A percentile compares a stretch with the other conserved stretches of the same genome.
Evolutionary conservation across 257 asterid species (phyloP).

Genomic region (Agastache rugosa): DNA sequence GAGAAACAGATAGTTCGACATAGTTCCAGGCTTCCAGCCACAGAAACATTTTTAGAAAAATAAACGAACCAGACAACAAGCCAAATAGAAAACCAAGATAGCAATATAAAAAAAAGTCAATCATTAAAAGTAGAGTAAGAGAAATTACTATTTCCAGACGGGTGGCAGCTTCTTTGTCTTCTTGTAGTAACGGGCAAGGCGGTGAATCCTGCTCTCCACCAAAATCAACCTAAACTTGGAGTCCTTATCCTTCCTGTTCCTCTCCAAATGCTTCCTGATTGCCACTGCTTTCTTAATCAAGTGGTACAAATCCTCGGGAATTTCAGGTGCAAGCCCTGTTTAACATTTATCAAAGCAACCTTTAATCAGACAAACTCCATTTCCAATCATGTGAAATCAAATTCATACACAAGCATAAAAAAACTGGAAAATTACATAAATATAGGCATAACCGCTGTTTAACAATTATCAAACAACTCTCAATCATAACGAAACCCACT

Average conservation of each 20-base stretch:
- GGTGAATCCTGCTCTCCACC: conserved; percentile 93
- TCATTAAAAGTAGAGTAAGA: not conserved
- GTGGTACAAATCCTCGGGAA: conserved; percentile 84
- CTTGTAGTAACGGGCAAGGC: conserved; percentile 96
- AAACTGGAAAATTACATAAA: not conserved
- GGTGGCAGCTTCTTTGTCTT: conserved; percentile 96
- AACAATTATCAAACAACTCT: not conserved
- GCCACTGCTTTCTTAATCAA: conserved; percentile 91
- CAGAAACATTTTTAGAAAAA: not conserved
- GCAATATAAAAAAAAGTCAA: not conserved
- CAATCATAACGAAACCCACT: not conserved
- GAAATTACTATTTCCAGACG: conserved; percentile 79
- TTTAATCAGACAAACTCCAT: not conserved
- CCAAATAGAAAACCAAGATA: not conserved
- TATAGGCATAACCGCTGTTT: conserved; percentile 49
- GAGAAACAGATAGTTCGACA: no score
- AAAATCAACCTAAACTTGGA: conserved; percentile 85
- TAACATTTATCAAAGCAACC: not conserved
- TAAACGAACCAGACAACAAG: not conserved
- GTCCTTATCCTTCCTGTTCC: conserved; percentile 92
- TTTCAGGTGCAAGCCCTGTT: conserved; percentile 88
- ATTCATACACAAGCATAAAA: not conserved
- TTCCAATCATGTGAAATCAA: not conserved
- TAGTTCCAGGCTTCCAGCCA: not conserved
- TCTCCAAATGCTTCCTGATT: conserved; percentile 84